Base-by-base conservation (phyloP, 164 flowering plant species). In the Stephania japonica region DNA sequence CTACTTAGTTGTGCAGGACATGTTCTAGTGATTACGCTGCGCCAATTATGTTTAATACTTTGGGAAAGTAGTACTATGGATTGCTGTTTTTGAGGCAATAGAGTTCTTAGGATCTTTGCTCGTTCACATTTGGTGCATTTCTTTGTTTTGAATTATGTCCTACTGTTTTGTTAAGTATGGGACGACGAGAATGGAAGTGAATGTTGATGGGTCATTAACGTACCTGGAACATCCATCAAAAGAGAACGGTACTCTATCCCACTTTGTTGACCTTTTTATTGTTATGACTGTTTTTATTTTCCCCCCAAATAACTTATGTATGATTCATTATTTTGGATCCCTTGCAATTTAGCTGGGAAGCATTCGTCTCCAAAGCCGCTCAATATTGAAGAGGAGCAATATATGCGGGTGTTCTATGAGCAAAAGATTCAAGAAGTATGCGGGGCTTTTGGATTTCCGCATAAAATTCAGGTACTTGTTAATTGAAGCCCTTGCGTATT, bases 401-500 rank as follows among this genome's bases (percentile, higher is more conserved):
- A 83, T 75, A 74, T 96, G 83, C 80, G 92, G 70, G 89, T 86
- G 21, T 96, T 91, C 74, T 96, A 91, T 77, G 98, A 96, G 80
- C 80, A 84, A 65, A 96, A 96, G 80, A 90, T 96, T 70, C 95
- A 89, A 81, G 95, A 91, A 85, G 99, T 94, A 44, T 93, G 98
- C 75, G 88, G 87, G 72, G 97, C 97, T 64, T 96, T 96, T 80
- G 82, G 82, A 25, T 93, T 96, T 73, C 99, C 98, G 16, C 91
- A 91, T 77, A 96, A 93, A 81, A 90, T 96, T 81, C 99, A 96
- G 97, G 99, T 88, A 76, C 73, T 73, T 9, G 74, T 61, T 24
- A 25, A 23, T 65, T 10, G 19, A 65, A 42, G 18, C 64, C 21
- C 61, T 18, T 69, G 25, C 25, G 19, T 61, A 42, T 63, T 69